Percentiles rank a stretch among this genome's conserved stretches.
These are phyloP conservation scores for Lentinula novae-zelandiae DNA, from an alignment of 1,284 basidiomycete genomes.

Conservation along the genomic window DNA sequence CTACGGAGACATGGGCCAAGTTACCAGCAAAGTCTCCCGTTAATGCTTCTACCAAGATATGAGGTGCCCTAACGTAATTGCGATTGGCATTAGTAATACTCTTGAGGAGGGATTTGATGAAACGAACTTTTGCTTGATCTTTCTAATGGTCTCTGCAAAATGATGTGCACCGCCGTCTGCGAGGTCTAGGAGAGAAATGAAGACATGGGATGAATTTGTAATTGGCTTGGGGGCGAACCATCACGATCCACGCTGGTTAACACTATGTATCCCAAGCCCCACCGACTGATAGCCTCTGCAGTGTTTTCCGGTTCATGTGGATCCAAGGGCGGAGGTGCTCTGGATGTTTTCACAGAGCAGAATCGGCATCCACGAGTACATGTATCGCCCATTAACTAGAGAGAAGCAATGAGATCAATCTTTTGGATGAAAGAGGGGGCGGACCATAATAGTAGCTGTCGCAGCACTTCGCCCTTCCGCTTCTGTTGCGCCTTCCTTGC, in stretches of 20 bases:
- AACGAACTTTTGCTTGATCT: constrained; percentile 89
- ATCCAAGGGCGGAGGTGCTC: constrained; percentile 86
- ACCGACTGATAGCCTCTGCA: constrained; percentile 95
- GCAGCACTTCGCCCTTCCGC: constrained; percentile 79
- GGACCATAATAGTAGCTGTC: constrained; percentile 98
- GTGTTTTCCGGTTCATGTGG: constrained; percentile 98
- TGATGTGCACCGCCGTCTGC: constrained; percentile 90
- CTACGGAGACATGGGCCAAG: constrained; percentile 70
- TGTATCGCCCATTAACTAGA: constrained; percentile 97
- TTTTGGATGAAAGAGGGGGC: constrained; percentile 18
- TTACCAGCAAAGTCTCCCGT: constrained; percentile 93
- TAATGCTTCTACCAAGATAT: constrained; percentile 95
- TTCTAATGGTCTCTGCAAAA: constrained; percentile 91
- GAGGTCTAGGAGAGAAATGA: constrained; percentile 57
- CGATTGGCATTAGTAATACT: constrained; percentile 1
- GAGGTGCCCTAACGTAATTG: constrained; percentile 65
- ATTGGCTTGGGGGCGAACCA: constrained; percentile 45
- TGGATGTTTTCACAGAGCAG: constrained; percentile 96
- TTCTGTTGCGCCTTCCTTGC: constrained; percentile 70
- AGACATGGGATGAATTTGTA: constrained; percentile 2
- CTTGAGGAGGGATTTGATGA: constrained; percentile 7
- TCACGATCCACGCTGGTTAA: constrained; percentile 97
- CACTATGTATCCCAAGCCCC: constrained; percentile 98
- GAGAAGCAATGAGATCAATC: background rate
- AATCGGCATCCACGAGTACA: constrained; percentile 98